These are phyloP conservation scores for Debaryomyces subglobosus DNA, from an alignment of 1,139 yeast species.

Conservation along the genomic window DNA sequence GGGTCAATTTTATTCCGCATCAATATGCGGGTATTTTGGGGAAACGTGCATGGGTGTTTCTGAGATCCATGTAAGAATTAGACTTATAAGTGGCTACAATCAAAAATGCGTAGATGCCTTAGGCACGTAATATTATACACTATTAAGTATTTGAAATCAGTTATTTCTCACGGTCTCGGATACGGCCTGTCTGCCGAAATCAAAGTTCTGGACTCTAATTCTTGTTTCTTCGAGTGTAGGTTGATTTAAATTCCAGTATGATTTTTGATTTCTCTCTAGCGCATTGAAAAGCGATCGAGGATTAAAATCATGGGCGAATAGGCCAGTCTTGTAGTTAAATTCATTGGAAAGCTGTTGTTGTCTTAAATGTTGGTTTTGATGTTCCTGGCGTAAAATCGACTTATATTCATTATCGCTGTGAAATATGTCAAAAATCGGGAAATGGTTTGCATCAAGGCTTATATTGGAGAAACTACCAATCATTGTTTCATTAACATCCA, in stretches of 20 bases:
- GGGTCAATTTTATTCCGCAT: no score
- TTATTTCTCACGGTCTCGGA: conserved; percentile 14
- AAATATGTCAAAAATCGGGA: conserved; percentile 28
- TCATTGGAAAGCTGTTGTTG: conserved; percentile 12
- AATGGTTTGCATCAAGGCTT: conserved; percentile 22
- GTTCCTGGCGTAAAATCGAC: conserved; percentile 12
- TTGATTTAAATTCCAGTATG: conserved; percentile 21
- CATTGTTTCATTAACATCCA: conserved; percentile 25
- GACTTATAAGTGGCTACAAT: neutral
- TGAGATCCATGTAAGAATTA: no score
- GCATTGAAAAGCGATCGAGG: conserved; percentile 24
- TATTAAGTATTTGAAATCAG: neutral
- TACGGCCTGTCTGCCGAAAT: conserved; percentile 26
- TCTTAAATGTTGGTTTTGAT: conserved; percentile 14
- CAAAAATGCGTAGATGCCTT: neutral
- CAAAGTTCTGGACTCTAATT: conserved; percentile 24
- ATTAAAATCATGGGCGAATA: conserved; percentile 30
- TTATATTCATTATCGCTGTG: conserved; percentile 18
- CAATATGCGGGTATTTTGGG: no score
- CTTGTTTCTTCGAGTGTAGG: conserved; percentile 23
- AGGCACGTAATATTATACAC: neutral
- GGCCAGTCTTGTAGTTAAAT: conserved; percentile 28
- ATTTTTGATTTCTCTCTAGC: conserved; percentile 18
- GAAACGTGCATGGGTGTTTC: no score
- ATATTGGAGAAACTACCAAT: conserved; percentile 22